phyloP scores from a whole-genome alignment of 2,329 filamentous ascomycete species.

The Fusarium austroafricanum region DNA sequence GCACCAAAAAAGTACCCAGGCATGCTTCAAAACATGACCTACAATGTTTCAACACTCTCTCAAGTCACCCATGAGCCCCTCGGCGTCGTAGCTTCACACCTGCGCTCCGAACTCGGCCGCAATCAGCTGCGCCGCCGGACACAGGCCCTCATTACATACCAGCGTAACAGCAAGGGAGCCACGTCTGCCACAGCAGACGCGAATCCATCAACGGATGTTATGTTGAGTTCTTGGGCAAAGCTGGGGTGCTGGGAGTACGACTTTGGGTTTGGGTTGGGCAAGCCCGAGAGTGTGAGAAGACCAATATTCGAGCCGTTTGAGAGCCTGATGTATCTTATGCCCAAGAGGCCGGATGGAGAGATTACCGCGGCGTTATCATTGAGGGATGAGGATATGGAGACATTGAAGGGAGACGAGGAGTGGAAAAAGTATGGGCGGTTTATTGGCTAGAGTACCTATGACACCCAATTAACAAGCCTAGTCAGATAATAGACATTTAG shows the following conservation, averaged over 20 bases:
- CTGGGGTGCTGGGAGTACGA: slow-evolving; percentile 58
- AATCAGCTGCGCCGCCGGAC: slow-evolving; percentile 51
- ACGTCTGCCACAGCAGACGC: slow-evolving; percentile 52
- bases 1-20: slow-evolving; percentile 61
- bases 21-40: slow-evolving; percentile 60
- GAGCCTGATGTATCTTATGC: slow-evolving; percentile 63
- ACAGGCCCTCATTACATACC: slow-evolving; percentile 56
- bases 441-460: slow-evolving; percentile 36
- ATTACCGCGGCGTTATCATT: slow-evolving; percentile 59
- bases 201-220: slow-evolving; percentile 57
- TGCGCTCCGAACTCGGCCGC: slow-evolving; percentile 55
- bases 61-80: slow-evolving; percentile 48
- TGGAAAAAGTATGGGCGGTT: slow-evolving; percentile 47
- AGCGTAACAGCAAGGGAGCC: slow-evolving; percentile 52
- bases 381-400: slow-evolving; percentile 60
- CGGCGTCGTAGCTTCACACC: slow-evolving; percentile 51
- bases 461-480: no score
- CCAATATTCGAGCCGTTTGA: slow-evolving; percentile 60
- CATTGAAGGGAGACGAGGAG: slow-evolving; percentile 56
- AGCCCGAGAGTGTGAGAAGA: slow-evolving; percentile 59
- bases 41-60: slow-evolving; percentile 49
- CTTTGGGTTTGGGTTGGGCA: slow-evolving; percentile 60
- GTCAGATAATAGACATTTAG: no score
- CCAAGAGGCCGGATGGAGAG: slow-evolving; percentile 56
- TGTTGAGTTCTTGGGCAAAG: slow-evolving; percentile 67